These are phyloP conservation scores for Fraxinus cuspidata DNA, from an alignment of 257 asterid genomes.

Conservation along the genomic window DNA sequence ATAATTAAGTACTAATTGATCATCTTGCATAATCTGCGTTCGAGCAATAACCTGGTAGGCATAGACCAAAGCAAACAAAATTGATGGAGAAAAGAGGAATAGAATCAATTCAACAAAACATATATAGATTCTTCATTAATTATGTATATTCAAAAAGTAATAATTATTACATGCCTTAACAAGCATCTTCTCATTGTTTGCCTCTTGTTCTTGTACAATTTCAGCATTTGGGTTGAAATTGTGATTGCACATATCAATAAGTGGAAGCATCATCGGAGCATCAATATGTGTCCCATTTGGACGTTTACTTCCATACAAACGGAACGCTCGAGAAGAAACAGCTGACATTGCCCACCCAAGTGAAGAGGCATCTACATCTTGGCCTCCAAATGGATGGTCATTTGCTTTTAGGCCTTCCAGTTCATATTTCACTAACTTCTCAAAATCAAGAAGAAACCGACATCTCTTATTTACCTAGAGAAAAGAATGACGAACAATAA, in stretches of 20 bases:
- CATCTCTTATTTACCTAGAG: conserved; percentile 91
- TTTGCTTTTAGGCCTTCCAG: conserved; percentile 52
- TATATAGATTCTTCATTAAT: background rate
- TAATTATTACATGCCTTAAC: conserved; percentile 62
- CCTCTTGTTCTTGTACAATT: conserved; percentile 76
- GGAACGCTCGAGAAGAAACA: conserved; percentile 96
- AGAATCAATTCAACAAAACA: background rate
- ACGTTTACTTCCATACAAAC: conserved; percentile 59
- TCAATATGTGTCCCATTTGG: conserved; percentile 60
- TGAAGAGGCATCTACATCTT: conserved; percentile 77
- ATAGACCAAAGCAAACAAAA: conserved; percentile 14
- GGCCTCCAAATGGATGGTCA: conserved; percentile 84
- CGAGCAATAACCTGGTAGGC: conserved; percentile 72
- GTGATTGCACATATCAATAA: conserved; percentile 98
- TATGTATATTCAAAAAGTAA: background rate
- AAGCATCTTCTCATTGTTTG: conserved; percentile 50
- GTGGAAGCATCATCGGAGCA: conserved; percentile 90
- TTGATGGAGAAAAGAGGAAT: background rate
- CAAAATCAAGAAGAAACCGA: conserved; percentile 87
- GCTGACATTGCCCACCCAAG: conserved; percentile 99
- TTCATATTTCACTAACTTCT: conserved; percentile 48
- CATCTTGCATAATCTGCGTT: conserved; percentile 53
- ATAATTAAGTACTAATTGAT: conserved; percentile 74
- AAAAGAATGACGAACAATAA: background rate
- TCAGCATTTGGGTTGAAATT: conserved; percentile 90